Evolutionary conservation across 2,329 filamentous ascomycete genomes (phyloP).

Genomic region (Gaeumannomyces tritici): DNA sequence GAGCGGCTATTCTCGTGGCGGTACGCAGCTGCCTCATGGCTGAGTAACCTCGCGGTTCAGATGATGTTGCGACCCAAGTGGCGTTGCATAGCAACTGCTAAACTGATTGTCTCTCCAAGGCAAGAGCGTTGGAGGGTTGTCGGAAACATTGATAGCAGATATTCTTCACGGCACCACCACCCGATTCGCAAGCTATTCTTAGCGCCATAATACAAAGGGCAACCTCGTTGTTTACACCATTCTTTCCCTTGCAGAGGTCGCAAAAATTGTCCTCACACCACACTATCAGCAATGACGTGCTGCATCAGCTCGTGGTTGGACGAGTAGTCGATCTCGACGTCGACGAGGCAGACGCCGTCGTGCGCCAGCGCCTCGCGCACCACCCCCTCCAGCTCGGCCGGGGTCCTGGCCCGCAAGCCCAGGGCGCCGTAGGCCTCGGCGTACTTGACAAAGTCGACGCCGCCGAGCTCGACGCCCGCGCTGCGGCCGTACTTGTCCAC

Average conservation of each 20-base stretch:
- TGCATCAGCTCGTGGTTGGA: constrained; percentile 28
- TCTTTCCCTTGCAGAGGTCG: no score
- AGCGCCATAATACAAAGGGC: not conserved
- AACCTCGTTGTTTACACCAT: not conserved
- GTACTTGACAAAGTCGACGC: constrained; percentile 35
- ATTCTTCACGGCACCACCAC: not conserved
- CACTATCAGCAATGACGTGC: constrained; percentile 22
- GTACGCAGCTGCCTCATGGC: no score
- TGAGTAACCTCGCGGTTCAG: not conserved
- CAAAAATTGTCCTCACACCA: not conserved
- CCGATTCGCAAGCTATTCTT: not conserved
- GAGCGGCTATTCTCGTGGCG: no score
- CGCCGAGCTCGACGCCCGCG: constrained; percentile 31
- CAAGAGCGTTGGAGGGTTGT: no score
- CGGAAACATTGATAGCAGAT: not conserved
- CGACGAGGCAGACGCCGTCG: constrained; percentile 32
- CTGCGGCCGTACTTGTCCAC: constrained; percentile 36
- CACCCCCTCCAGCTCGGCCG: constrained; percentile 28
- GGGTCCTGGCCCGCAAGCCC: constrained; percentile 28
- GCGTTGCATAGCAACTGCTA: not conserved
- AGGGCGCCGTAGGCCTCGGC: constrained; percentile 35
- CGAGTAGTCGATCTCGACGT: constrained; percentile 35
- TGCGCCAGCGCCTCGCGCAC: constrained; percentile 31
- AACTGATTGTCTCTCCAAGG: no score
- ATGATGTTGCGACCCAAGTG: not conserved